Base-by-base conservation (phyloP, 768 basidiomycete species). In the Pleurotus cornucopiae region DNA sequence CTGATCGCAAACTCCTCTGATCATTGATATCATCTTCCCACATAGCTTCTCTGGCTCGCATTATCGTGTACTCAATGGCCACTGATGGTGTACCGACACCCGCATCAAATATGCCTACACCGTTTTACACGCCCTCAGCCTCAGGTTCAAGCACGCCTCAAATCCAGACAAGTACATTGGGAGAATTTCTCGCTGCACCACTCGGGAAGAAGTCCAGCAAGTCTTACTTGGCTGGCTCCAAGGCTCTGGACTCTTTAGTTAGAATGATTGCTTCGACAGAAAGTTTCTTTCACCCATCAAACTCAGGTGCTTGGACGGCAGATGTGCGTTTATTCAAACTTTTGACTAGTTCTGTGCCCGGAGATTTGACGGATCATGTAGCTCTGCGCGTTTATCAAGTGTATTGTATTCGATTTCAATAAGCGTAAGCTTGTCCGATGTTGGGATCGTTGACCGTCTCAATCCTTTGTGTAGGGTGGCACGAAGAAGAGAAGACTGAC, bases 41-140 rank as follows among this genome's bases (percentile, higher is more conserved):
- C 57, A 18, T 60, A 91, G 89, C 83, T 46, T 91, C 90, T 9
- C 72, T 96, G 49, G 91, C 94, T 9, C 80, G 83, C 38, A 86
- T 94, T 55, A 88, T 96, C 57, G 87, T 95, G 2, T 94, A 93
- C 69, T 94, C 91, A 3, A 94, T 97, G 86, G 76, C 85, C 0
- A 76, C 76, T 2, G 88, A 91, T 64, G 78, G 84, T 9, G 58
- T 74, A 18, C 75, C 85, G 39, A 71, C 77, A 2, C 80, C 83
- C 0, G 66, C 76, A 0, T 91, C 91, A 0, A 82, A 76, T 57
- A 75, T 79, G 2, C 78, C 85, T 1, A 94, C 93, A 0, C 92
- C 94, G 1, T 65, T 82, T 39, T 83, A 85, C 55, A 91, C 91
- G 6, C 90, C 91, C 0, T 64, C 80, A 21, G 76, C 82, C 5